Conservation (phyloP, 257 asterid species). For the Buddleja alternifolia region DNA sequence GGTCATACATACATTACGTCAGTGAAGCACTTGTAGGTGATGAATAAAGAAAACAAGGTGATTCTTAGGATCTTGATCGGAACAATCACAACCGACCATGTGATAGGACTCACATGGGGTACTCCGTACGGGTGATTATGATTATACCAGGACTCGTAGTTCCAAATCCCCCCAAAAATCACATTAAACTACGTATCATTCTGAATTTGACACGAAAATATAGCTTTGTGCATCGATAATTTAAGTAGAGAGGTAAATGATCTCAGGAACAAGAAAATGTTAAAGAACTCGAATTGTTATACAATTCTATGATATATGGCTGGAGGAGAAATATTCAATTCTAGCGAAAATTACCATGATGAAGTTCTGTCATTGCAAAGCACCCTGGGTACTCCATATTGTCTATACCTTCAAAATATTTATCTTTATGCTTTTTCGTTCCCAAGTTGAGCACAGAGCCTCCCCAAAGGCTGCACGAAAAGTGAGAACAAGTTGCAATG, state of each 20-base stretch:
- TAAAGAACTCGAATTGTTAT: too few relatives aligned
- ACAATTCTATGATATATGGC: neutral
- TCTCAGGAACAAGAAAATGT: too few relatives aligned
- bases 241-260: too few relatives aligned
- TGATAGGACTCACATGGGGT: too few relatives aligned
- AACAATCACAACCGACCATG: too few relatives aligned
- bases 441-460: slow-evolving; percentile 98
- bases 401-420: slow-evolving; percentile 84
- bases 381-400: slow-evolving; percentile 88
- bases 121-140: too few relatives aligned
- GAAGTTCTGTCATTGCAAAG: slow-evolving; percentile 98
- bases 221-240: too few relatives aligned
- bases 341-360: slow-evolving; percentile 75
- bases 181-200: too few relatives aligned
- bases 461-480: slow-evolving; percentile 85
- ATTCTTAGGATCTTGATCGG: too few relatives aligned
- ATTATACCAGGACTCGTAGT: too few relatives aligned
- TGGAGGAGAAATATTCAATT: neutral
- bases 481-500: slow-evolving; percentile 14
- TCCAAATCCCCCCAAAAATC: too few relatives aligned
- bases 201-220: too few relatives aligned
- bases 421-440: slow-evolving; percentile 86
- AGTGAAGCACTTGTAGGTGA: neutral
- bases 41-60: slow-evolving; percentile 1
- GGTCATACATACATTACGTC: neutral